A percentile compares a stretch with the other conserved stretches of the same genome.
Evolutionary conservation across 768 basidiomycete genomes (phyloP).

Genomic region (Lyophyllum atratum): DNA sequence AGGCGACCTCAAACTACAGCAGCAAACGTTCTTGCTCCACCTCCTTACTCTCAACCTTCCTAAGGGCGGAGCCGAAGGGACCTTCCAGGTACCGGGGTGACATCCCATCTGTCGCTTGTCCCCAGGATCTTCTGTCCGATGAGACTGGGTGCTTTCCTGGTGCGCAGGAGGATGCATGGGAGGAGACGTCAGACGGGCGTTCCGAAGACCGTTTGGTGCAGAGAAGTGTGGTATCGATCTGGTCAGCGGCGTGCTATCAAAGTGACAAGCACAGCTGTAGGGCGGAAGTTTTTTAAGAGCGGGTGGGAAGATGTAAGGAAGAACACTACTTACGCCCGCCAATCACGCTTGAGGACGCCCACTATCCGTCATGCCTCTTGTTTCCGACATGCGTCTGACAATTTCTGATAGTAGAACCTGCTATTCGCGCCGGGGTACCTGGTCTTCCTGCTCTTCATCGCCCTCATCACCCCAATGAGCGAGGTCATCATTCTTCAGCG

Average conservation of each 20-base stretch:
- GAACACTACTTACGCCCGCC: constrained; percentile 76
- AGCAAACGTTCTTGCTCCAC: constrained; percentile 94
- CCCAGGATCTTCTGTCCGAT: constrained; percentile 95
- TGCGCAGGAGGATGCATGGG: constrained; percentile 92
- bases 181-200: constrained; percentile 87
- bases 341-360: constrained; percentile 92
- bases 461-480: constrained; percentile 72
- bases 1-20: constrained; percentile 97
- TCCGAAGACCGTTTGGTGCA: constrained; percentile 92
- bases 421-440: constrained; percentile 41
- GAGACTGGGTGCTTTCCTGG: constrained; percentile 91
- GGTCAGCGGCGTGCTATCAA: constrained; percentile 86
- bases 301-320: constrained; percentile 6
- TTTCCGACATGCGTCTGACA: constrained; percentile 46
- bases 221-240: constrained; percentile 75
- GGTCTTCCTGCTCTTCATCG: constrained; percentile 42
- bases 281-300: background rate
- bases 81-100: constrained; percentile 95
- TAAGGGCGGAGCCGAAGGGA: constrained; percentile 92
- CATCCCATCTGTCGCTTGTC: constrained; percentile 87
- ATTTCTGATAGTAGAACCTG: constrained; percentile 38
- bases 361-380: constrained; percentile 93
- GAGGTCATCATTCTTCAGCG: constrained; percentile 84
- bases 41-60: constrained; percentile 90
- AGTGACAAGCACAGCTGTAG: constrained; percentile 87